Evolutionary conservation across 1,284 basidiomycete genomes (phyloP).

Genomic region (Cutaneotrichosporon cyanovorans): DNA sequence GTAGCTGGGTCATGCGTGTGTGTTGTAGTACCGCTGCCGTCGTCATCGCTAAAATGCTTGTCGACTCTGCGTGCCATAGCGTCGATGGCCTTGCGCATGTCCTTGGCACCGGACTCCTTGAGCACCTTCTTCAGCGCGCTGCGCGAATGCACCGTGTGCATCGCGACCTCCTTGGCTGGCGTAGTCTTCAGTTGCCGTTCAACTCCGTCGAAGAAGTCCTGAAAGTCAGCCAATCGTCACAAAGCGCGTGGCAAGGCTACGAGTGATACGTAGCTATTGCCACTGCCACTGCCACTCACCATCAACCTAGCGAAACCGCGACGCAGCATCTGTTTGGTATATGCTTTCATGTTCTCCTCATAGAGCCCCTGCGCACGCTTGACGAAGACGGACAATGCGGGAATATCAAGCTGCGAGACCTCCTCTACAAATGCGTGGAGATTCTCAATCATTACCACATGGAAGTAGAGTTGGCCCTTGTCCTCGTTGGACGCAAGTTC

Average conservation of each 20-base stretch:
- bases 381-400: constrained; percentile 60
- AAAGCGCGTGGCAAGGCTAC: too few species aligned
- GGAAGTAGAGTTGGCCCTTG: constrained; percentile 93
- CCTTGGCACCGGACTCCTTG: constrained; percentile 79
- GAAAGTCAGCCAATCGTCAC: neutral
- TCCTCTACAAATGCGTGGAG: constrained; percentile 89
- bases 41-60: constrained; percentile 68
- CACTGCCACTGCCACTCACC: constrained; percentile 50
- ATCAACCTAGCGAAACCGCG: constrained; percentile 81
- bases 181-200: constrained; percentile 77
- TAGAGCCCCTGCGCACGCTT: constrained; percentile 74
- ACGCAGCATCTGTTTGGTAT: constrained; percentile 78
- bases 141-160: constrained; percentile 69
- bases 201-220: constrained; percentile 93
- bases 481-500: constrained; percentile 62
- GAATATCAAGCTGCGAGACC: constrained; percentile 55
- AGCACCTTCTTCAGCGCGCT: constrained; percentile 72
- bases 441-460: constrained; percentile 95
- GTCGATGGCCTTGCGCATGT: constrained; percentile 75
- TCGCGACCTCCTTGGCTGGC: constrained; percentile 68
- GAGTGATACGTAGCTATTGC: too few species aligned
- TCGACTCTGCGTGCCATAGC: constrained; percentile 82
- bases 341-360: constrained; percentile 75
- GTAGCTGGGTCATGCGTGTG: constrained; percentile 30
- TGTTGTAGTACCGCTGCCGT: constrained; percentile 6